Conservation (phyloP, 768 basidiomycete species). For the Suillus alpinus region DNA sequence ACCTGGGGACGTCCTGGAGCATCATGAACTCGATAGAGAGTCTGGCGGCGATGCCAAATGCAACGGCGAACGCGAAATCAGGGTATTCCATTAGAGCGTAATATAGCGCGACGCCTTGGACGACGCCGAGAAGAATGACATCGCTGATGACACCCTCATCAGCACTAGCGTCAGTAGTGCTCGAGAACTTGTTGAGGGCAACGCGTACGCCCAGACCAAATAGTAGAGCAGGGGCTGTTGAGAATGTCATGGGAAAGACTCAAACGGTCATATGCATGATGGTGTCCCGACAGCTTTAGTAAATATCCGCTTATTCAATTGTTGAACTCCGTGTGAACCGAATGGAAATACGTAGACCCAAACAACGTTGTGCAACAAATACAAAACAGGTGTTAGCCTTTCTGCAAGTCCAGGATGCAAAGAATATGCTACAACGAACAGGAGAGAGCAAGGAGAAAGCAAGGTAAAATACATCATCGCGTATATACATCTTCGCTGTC, state of each 20-base stretch:
- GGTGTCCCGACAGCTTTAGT: conserved; percentile 11
- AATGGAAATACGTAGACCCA: conserved; percentile 6
- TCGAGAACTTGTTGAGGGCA: conserved; percentile 55
- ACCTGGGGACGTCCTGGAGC: conserved; percentile 51
- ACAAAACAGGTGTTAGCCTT: not conserved
- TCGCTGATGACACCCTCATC: conserved; percentile 47
- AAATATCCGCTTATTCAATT: conserved; percentile 14
- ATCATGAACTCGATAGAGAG: conserved; percentile 62
- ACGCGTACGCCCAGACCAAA: conserved; percentile 75
- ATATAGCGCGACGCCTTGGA: conserved; percentile 75
- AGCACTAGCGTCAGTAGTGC: conserved; percentile 31
- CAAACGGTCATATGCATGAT: conserved; percentile 7
- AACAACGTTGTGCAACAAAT: not conserved
- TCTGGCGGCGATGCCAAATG: conserved; percentile 55
- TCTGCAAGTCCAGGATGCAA: not conserved
- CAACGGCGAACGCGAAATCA: conserved; percentile 53
- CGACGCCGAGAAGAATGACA: conserved; percentile 64
- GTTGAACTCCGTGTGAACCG: conserved; percentile 17
- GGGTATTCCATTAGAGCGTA: conserved; percentile 56
- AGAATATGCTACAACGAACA: conserved; percentile 5
- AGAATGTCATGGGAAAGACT: conserved; percentile 37
- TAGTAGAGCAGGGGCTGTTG: conserved; percentile 65
- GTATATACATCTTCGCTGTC: conserved; percentile 45
- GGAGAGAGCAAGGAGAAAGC: not conserved
- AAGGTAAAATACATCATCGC: not conserved